Percentiles rank a stretch among this genome's conserved stretches.
These are phyloP conservation scores for Cystoisospora suis DNA, from an alignment of 169 alveolate genomes.

Conservation along the genomic window DNA sequence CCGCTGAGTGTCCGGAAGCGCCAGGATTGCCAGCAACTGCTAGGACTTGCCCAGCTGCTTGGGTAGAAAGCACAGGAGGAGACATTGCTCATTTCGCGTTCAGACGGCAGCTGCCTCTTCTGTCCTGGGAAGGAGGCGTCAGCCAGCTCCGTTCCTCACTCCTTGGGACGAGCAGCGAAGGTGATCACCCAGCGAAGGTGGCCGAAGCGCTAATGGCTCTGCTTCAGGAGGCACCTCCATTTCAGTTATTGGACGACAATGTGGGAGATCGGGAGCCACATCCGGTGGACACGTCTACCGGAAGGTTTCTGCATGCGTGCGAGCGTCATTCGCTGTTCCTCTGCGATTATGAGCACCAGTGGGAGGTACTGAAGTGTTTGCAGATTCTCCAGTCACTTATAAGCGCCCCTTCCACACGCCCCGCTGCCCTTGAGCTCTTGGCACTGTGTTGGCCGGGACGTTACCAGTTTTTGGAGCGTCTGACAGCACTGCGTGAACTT, in stretches of 20 bases:
- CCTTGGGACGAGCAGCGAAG: background rate
- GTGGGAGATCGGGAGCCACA: conserved; percentile 40
- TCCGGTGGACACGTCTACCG: conserved; percentile 26
- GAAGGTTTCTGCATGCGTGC: background rate
- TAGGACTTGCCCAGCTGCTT: no score
- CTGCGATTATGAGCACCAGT: conserved; percentile 47
- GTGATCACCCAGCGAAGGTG: background rate
- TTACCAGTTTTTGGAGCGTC: conserved; percentile 54
- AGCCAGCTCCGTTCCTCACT: no score
- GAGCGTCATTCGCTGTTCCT: conserved; percentile 38
- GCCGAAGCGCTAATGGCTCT: conserved; percentile 21
- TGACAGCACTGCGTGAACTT: conserved; percentile 4
- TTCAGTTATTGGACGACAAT: background rate
- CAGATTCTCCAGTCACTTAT: conserved; percentile 62
- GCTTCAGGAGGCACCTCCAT: background rate
- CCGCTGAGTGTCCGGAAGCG: no score
- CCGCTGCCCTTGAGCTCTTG: conserved; percentile 47
- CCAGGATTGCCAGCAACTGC: no score
- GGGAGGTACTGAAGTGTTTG: conserved; percentile 44
- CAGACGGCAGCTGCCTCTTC: no score
- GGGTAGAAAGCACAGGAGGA: no score
- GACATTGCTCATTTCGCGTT: background rate
- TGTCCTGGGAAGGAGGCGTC: no score
- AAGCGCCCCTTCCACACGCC: background rate
- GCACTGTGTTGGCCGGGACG: conserved; percentile 47